Evolutionary conservation across 371 early-diverging fungal species (phyloP), one percentile per base, ranked within the genome.

Genomic region (Apophysomyces sp.): DNA sequence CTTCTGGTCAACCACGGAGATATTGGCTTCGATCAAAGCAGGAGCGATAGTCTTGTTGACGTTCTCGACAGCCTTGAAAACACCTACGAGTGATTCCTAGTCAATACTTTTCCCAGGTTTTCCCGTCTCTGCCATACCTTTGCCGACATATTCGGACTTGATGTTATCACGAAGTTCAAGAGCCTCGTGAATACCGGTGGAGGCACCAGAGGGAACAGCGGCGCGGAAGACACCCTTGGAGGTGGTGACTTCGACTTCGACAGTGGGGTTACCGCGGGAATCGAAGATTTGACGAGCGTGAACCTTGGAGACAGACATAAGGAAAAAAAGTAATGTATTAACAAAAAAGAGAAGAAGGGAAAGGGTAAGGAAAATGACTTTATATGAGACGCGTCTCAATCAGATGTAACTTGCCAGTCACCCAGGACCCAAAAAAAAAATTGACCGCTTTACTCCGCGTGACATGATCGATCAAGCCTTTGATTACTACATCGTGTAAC

Each of bases 221-320:
- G 98, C 95, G 64, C 96, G 93, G 89, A 96, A 95, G 62, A 91
- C 78, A 67, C 94, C 94, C 71, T 88, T 83, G 56, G 72, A 78
- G 75, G 97, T 98, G 71, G 92, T 91, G 68, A 99, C 85, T 64
- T 99, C 99, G 34, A 98, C 98, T 85, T 99, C 99, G 59, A 98
- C 93, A 61, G 99, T 99, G 57, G 99, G 99, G 87, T 94, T 95
- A 62, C 99, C 99, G 68, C 99, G 90, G 58, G 99, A 99, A 84
- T 98, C 97, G 68, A 98, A 97, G 84, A 99, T 97, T 84, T 97
- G 97, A 78, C 99, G 94, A 67, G 98, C 98, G 86, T 91, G 90
- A 66, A 97, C 87, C 74, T 91, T 86, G 61, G 76, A 77, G 72
- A 92, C 86, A 59, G 89, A 52, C 80, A 81, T 85, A 58, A 74